Percentiles rank a stretch among this genome's conserved stretches.
These are phyloP conservation scores for Solanum corneliomulleri DNA, from an alignment of 257 asterid species.

Conservation along the genomic window DNA sequence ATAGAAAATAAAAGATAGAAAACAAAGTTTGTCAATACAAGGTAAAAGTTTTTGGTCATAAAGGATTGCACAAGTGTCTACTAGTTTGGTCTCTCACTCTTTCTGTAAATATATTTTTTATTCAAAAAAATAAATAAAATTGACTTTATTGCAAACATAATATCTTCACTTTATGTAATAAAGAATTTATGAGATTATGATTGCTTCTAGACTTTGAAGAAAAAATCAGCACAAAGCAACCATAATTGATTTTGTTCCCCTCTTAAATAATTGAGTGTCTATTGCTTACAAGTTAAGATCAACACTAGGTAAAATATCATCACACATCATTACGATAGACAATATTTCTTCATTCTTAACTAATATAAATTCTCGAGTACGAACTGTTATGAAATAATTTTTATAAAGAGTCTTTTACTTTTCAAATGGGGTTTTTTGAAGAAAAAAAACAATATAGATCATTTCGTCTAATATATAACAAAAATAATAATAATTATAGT, in stretches of 20 bases:
- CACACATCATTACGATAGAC: neutral
- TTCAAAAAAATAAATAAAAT: neutral
- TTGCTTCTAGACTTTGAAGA: neutral
- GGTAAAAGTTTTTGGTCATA: neutral
- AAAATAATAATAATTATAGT: neutral
- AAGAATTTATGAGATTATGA: neutral
- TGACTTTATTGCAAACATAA: neutral
- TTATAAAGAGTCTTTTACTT: neutral
- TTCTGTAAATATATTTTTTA: neutral
- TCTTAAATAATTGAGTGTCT: neutral
- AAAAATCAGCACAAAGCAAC: neutral
- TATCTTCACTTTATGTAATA: neutral
- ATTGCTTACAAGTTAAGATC: neutral
- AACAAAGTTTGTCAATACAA: neutral
- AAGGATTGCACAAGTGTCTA: neutral
- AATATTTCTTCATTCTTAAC: neutral
- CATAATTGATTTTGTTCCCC: neutral
- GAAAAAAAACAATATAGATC: no score
- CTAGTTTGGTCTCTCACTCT: neutral
- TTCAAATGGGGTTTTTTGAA: fast-evolving
- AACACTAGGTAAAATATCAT: neutral
- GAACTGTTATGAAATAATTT: neutral
- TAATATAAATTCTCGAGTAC: neutral
- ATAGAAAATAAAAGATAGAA: neutral
- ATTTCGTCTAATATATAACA: no score